These are phyloP conservation scores for Hsuehochloa calcarea DNA, from an alignment of 176 grass and related monocot genomes.

Conservation along the genomic window DNA sequence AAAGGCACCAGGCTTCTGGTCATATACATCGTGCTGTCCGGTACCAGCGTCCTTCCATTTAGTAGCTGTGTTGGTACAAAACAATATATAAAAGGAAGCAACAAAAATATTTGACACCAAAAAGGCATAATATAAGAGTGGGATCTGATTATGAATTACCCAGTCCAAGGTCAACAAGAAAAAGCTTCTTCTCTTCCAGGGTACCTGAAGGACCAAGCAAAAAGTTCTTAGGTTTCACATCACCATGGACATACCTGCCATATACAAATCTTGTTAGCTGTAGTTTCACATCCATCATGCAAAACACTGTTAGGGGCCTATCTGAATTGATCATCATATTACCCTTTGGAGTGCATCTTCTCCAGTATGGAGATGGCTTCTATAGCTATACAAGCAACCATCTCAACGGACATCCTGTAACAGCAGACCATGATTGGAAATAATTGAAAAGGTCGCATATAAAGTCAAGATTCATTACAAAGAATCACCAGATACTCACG, in stretches of 20 bases:
- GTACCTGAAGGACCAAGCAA: conserved; percentile 88
- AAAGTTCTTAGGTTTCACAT: conserved; percentile 96
- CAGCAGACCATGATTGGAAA: neutral
- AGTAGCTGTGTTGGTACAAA: conserved; percentile 50
- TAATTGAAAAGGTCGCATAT: conserved; percentile 9
- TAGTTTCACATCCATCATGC: conserved; percentile 10
- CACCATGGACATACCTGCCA: conserved; percentile 88
- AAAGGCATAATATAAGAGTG: conserved; percentile 3
- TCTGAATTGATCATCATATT: conserved; percentile 30
- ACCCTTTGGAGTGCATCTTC: conserved; percentile 97
- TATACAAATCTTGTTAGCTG: conserved; percentile 39
- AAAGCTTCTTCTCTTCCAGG: conserved; percentile 88
- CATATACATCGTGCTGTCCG: conserved; percentile 58
- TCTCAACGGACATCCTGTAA: conserved; percentile 89
- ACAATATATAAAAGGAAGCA: conserved; percentile 24
- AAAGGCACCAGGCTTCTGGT: conserved; percentile 71
- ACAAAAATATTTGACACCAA: conserved; percentile 23
- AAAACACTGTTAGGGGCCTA: neutral
- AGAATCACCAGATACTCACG: conserved; percentile 44
- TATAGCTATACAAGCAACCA: conserved; percentile 98
- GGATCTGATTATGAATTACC: conserved; percentile 62
- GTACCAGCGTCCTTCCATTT: conserved; percentile 71
- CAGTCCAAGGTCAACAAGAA: conserved; percentile 98
- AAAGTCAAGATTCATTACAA: conserved; percentile 22
- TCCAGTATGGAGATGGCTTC: conserved; percentile 94